Base-by-base conservation (phyloP, 441 rosid species). In the Eutrema salsugineum region DNA sequence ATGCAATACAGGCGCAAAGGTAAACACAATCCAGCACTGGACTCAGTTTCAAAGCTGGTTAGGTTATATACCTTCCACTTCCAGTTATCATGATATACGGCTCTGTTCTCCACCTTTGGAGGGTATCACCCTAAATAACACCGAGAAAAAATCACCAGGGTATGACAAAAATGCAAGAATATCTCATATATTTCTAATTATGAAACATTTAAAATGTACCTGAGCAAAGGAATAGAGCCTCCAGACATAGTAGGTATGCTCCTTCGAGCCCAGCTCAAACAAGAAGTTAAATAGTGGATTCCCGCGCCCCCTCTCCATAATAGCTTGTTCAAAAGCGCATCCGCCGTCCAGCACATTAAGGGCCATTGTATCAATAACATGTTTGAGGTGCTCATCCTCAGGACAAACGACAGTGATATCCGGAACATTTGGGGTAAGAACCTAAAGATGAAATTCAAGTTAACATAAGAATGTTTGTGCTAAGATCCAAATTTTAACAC, bases 291-390 rank as follows among this genome's bases (percentile, higher is more conserved):
- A 94, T 68, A 90, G 92, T 71, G 91, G 80, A 81, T 92, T 91
- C 59, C 96, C 99, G 63, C 98, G 98, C 49, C 99, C 99, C 82
- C 98, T 92, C 80, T 89, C 96, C 98, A 94, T 94, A 36, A 94
- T 87, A 79, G 99, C 98, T 87, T 94, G 98, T 77, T 94, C 99
- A 84, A 94, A 92, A 42, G 96, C 91, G 75, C 99, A 94, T 63
- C 93, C 98, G 38, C 99, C 98, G 79, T 92, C 98, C 79, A 94
- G 74, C 71, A 94, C 97, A 84, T 89, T 89, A 47, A 91, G 83
- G 63, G 98, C 97, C 98, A 93, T 89, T 53, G 96, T 86, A 85
- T 94, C 97, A 65, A 94, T 92, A 55, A 91, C 86, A 83, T 90
- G 97, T 66, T 66, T 89, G 33, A 94, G 87, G 77, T 94, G 99